Conservation (phyloP, 805 yeast species). For the Barnettozyma siamensis region DNA sequence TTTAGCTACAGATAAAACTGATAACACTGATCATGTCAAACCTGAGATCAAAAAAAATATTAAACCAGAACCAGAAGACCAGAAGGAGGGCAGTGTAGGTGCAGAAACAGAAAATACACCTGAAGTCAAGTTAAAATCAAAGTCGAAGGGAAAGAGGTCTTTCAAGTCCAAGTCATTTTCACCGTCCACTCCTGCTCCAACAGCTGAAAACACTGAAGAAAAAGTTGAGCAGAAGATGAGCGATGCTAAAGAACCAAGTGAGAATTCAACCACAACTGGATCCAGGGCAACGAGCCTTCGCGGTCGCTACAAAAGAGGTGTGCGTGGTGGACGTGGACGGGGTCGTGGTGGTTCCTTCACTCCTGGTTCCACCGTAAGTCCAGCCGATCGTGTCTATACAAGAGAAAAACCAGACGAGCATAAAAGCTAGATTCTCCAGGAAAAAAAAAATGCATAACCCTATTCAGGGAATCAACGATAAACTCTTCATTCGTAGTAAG, state of each 20-base stretch:
- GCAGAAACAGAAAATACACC: no score
- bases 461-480: not conserved
- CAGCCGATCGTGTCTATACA: slow-evolving; percentile 5
- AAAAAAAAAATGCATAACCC: not conserved
- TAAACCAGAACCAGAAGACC: no score
- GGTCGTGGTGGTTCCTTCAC: slow-evolving; percentile 6
- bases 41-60: not conserved
- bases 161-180: no score
- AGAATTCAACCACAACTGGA: no score
- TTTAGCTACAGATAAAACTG: not conserved
- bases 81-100: no score
- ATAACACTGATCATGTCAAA: not conserved
- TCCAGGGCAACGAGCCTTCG: not conserved
- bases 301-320: slow-evolving; percentile 9
- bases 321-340: slow-evolving; percentile 6
- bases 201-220: no score
- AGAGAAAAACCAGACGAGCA: slow-evolving; percentile 1
- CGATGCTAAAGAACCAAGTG: no score
- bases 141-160: no score
- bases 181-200: no score
- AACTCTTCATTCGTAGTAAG: not conserved
- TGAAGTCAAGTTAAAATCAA: no score
- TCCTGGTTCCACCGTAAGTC: not conserved
- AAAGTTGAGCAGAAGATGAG: no score
- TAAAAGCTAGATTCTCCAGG: not conserved